Evolutionary conservation across 495 filamentous ascomycete species (phyloP).

Genomic region (Penicillium bialowiezense): DNA sequence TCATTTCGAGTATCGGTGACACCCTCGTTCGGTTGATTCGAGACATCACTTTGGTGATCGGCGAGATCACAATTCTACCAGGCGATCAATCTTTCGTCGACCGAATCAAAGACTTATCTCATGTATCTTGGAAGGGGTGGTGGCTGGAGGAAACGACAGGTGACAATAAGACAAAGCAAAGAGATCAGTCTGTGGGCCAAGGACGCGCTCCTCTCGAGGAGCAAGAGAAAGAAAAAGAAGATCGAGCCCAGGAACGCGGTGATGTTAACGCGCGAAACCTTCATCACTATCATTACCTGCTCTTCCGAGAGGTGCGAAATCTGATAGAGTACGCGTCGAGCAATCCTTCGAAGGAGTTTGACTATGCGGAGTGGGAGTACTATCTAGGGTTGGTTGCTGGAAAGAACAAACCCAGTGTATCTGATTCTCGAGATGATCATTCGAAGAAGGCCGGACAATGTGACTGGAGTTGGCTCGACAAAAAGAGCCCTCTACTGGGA

Average conservation of each 20-base stretch:
- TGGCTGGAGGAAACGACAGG: conserved; percentile 22
- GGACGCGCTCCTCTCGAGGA: conserved; percentile 16
- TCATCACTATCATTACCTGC: conserved; percentile 61
- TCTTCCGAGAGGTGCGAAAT: conserved; percentile 66
- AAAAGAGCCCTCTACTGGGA: conserved; percentile 70
- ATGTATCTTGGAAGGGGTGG: conserved; percentile 17
- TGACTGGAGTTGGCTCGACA: conserved; percentile 75
- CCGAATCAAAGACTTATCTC: conserved; percentile 18
- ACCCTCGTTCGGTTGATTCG: conserved; percentile 63
- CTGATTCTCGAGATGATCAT: conserved; percentile 6
- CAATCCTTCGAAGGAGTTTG: conserved; percentile 63
- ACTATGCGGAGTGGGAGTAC: conserved; percentile 79
- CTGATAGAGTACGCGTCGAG: conserved; percentile 62
- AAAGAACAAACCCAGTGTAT: conserved; percentile 53
- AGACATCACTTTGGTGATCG: conserved; percentile 67
- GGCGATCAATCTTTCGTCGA: conserved; percentile 46
- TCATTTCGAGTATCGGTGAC: conserved; percentile 76
- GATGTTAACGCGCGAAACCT: conserved; percentile 42
- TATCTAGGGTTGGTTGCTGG: conserved; percentile 69
- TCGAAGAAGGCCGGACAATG: conserved; percentile 16
- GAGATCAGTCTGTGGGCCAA: not conserved
- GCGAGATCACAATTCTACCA: conserved; percentile 72
- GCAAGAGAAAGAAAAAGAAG: conserved; percentile 38
- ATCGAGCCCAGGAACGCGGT: conserved; percentile 39
- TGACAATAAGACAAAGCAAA: conserved; percentile 4